Evolutionary conservation across 1,284 basidiomycete genomes (phyloP), one percentile per base, ranked within the genome.

Genomic region (Tremellales sp.): DNA sequence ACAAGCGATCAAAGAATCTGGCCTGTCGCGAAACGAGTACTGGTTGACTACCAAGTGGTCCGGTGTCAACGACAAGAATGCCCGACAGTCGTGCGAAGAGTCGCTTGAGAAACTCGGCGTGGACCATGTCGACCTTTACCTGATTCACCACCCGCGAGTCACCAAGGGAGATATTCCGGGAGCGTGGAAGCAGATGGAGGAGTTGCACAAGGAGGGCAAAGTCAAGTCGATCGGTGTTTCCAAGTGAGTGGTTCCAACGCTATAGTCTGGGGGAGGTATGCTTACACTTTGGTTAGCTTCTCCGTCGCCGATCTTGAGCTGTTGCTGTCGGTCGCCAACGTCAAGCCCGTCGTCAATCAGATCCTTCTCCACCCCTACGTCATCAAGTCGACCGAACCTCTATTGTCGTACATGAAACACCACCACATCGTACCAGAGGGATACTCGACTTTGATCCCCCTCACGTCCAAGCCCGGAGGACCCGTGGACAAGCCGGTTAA

Each of bases 221-320:
- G 77, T 78, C 21, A 84, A 80, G 82, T 84, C 81, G 56, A 84
- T 86, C 48, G 85, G 85, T n/a, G 82, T 87, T 21, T 84, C 81
- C 68, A 88, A 87, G 68, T 67, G 48, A 52, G n/a, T n/a, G n/a
- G n/a, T n/a, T n/a, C n/a, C n/a, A n/a, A n/a, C n/a, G n/a, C n/a
- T n/a, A n/a, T n/a, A n/a, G 68, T 57, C 22, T 24, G 19, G 10
- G 8, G 11, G 10, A 10, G 36, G 8, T 39, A 39, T 39, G 13
- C 36, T 39, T 8, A 31, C 15, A 12, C 21, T 17, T 1, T 31
- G 12, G 19, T 5, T 19, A 69, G 67, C 71, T 86, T 84, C 64
- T 68, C 73, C 15, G 73, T 83, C 22, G 62, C 75, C 4, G 75
- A 82, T 40, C 76, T 52, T 15, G 36, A 47, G 24, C 29, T 46